phyloP scores from a whole-genome alignment of 495 filamentous ascomycete genomes.

The Hypomontagnella monticulosa region DNA sequence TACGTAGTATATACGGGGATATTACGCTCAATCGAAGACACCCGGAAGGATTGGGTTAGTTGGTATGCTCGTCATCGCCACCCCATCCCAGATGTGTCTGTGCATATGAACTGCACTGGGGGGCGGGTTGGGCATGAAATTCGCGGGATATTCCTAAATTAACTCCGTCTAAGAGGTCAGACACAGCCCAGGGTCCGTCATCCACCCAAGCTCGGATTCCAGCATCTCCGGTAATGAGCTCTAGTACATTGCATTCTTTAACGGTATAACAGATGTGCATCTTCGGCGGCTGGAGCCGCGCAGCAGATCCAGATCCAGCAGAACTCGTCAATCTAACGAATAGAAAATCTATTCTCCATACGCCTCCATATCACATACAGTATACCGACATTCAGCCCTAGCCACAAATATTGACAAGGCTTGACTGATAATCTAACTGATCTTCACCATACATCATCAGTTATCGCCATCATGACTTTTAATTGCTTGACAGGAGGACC shows the following conservation, averaged over 20 bases:
- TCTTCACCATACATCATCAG: not conserved
- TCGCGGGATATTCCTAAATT: not conserved
- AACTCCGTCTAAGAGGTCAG: too few relatives aligned
- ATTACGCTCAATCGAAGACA: too few relatives aligned
- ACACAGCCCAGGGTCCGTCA: not conserved
- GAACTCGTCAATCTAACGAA: too few relatives aligned
- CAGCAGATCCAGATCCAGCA: too few relatives aligned
- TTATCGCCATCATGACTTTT: not conserved
- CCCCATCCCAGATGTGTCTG: too few relatives aligned
- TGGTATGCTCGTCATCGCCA: too few relatives aligned
- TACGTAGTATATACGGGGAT: too few relatives aligned
- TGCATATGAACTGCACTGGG: too few relatives aligned
- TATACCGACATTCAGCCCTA: not conserved
- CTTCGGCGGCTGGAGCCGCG: not conserved
- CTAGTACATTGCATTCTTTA: slow-evolving; percentile 9
- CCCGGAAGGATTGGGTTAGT: too few relatives aligned
- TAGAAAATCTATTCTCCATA: too few relatives aligned
- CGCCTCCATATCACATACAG: too few relatives aligned
- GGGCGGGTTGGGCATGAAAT: not conserved
- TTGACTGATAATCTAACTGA: not conserved
- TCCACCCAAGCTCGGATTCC: not conserved
- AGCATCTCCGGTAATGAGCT: not conserved
- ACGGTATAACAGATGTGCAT: not conserved
- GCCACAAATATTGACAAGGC: not conserved
- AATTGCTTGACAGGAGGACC: not conserved